These are phyloP conservation scores for Omphalotus guepiniiformis DNA, from an alignment of 768 basidiomycete species.

Conservation along the genomic window DNA sequence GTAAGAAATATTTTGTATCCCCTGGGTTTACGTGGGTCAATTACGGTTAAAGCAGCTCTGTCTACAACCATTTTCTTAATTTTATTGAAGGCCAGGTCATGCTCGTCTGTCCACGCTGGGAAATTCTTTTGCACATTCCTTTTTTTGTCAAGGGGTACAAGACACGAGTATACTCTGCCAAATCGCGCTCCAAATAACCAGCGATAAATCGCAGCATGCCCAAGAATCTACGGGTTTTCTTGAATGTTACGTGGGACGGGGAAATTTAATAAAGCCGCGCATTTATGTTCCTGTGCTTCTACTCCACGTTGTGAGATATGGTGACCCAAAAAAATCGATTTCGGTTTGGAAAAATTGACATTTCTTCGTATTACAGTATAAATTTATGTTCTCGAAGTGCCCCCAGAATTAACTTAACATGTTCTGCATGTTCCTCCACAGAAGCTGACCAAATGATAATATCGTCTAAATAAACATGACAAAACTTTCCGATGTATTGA, in stretches of 20 bases:
- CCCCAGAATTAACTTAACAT: conserved; percentile 17
- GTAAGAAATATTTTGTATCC: conserved; percentile 28
- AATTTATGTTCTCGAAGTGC: conserved; percentile 10
- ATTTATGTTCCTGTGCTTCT: conserved; percentile 15
- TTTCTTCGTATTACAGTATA: conserved; percentile 22
- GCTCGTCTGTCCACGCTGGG: conserved; percentile 19
- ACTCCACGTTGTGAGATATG: conserved; percentile 18
- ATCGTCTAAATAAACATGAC: conserved; percentile 31
- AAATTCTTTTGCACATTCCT: conserved; percentile 14
- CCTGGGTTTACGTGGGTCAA: conserved; percentile 26
- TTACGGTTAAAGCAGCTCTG: conserved; percentile 22
- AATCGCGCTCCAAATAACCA: conserved; percentile 9
- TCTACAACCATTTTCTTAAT: conserved; percentile 25
- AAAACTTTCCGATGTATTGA: conserved; percentile 21
- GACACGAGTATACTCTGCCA: conserved; percentile 16
- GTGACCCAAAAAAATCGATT: conserved; percentile 19
- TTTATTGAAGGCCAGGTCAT: conserved; percentile 19
- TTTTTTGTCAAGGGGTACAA: conserved; percentile 15
- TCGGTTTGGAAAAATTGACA: conserved; percentile 7
- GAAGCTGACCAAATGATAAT: conserved; percentile 30
- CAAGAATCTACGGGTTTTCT: conserved; percentile 17
- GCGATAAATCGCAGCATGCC: conserved; percentile 20
- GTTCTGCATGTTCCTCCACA: conserved; percentile 18
- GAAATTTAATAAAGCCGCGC: conserved; percentile 18
- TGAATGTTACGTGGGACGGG: conserved; percentile 11